Conservation (phyloP, 106 monocot species). For the Platanthera zijinensis region DNA sequence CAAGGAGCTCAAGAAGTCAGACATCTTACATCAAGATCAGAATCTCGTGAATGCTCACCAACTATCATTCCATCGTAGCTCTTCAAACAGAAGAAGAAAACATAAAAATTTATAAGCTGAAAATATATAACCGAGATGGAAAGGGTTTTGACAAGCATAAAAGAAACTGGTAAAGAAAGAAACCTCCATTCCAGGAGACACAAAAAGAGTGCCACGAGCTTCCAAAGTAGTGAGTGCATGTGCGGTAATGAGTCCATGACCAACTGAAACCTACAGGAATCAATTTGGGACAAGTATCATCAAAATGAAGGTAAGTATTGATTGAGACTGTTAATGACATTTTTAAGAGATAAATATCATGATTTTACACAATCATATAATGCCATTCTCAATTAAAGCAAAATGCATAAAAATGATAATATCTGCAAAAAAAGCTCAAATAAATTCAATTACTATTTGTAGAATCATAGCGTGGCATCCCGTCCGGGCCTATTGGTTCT, state of each 20-base stretch:
- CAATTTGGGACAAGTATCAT: not conserved
- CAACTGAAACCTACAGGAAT: slow-evolving; percentile 58
- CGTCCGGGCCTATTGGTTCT: too few relatives aligned
- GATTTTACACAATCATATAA: not conserved
- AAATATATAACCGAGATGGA: not conserved
- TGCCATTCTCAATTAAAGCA: too few relatives aligned
- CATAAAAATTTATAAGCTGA: not conserved
- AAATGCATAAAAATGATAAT: too few relatives aligned
- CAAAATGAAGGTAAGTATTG: not conserved
- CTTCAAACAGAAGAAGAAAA: slow-evolving; percentile 22
- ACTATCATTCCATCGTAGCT: slow-evolving; percentile 98
- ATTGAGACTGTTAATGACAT: not conserved
- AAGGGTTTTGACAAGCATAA: not conserved
- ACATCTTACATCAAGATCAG: slow-evolving; percentile 87
- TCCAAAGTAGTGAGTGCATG: slow-evolving; percentile 93
- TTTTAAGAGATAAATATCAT: not conserved
- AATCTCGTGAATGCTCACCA: slow-evolving; percentile 89
- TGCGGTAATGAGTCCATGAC: slow-evolving; percentile 72
- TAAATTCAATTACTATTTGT: not conserved
- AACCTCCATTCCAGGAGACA: slow-evolving; percentile 94
- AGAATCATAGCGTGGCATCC: not conserved
- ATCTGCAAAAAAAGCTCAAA: too few relatives aligned
- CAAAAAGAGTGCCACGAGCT: slow-evolving; percentile 93
- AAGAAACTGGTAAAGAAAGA: not conserved
- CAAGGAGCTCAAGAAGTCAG: not conserved